Evolutionary conservation across 208 protist species (phyloP).

Genomic region (Trypanosomatidae sp.): DNA sequence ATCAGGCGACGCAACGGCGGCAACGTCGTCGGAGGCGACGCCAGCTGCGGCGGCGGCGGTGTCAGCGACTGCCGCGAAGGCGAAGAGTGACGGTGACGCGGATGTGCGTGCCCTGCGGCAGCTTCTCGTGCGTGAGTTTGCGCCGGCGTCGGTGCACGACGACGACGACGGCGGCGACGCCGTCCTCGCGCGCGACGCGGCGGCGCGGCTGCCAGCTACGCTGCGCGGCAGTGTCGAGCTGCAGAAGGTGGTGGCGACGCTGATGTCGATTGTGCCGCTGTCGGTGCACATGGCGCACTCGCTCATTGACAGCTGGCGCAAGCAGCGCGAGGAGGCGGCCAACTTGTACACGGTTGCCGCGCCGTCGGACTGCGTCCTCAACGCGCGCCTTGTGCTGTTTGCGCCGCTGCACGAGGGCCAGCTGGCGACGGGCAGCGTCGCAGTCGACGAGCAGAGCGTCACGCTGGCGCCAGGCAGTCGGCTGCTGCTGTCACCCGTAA

Average conservation of each 20-base stretch:
- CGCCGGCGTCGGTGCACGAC: background rate
- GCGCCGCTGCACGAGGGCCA: slow-evolving; percentile 22
- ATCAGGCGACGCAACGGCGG: too few relatives aligned
- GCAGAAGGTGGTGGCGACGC: slow-evolving; percentile 8
- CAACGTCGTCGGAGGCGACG: slow-evolving; percentile 8
- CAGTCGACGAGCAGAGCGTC: too few relatives aligned
- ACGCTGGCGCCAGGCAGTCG: too few relatives aligned
- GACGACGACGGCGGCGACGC: background rate
- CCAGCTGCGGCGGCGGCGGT: too few relatives aligned
- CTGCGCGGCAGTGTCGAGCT: background rate
- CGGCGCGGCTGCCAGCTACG: background rate
- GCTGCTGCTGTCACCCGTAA: too few relatives aligned
- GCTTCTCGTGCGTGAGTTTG: too few relatives aligned
- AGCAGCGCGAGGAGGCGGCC: slow-evolving; percentile 28
- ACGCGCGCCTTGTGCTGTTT: slow-evolving; percentile 37
- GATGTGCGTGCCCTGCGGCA: too few relatives aligned
- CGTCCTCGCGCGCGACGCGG: background rate
- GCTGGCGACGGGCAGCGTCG: too few relatives aligned
- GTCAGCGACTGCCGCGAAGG: too few relatives aligned
- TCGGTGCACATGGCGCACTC: slow-evolving; percentile 31
- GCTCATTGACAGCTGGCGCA: slow-evolving; percentile 47
- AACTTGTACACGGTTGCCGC: slow-evolving; percentile 46
- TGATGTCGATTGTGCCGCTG: slow-evolving; percentile 30
- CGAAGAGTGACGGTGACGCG: too few relatives aligned
- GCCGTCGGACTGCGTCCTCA: slow-evolving; percentile 44